These are phyloP conservation scores for Trametes sp. DNA, from an alignment of 1,284 basidiomycete genomes.

Conservation along the genomic window DNA sequence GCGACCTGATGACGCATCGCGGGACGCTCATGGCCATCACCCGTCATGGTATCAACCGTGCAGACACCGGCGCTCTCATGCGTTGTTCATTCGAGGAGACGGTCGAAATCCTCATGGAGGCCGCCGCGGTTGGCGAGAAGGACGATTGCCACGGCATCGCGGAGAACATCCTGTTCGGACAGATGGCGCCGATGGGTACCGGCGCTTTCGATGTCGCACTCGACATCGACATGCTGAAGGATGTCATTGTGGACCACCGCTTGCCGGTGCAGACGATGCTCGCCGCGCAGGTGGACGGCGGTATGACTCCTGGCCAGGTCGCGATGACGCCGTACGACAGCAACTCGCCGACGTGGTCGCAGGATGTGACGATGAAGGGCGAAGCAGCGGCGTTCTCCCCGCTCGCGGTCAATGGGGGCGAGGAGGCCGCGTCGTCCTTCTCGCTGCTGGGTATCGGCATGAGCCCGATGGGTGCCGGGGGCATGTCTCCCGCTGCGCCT, in stretches of 20 bases:
- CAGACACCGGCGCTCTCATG: slow-evolving; percentile 97
- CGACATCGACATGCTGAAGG: slow-evolving; percentile 98
- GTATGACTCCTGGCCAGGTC: slow-evolving; percentile 91
- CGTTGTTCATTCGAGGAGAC: slow-evolving; percentile 99
- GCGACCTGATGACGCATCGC: slow-evolving; percentile 98
- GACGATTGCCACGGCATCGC: slow-evolving; percentile 99
- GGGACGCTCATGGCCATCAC: slow-evolving; percentile 98
- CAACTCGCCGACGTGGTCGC: slow-evolving; percentile 84
- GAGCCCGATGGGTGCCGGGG: slow-evolving; percentile 81
- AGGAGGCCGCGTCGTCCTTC: slow-evolving; percentile 75
- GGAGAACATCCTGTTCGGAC: slow-evolving; percentile 98
- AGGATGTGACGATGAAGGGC: slow-evolving; percentile 74
- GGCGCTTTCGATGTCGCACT: slow-evolving; percentile 96
- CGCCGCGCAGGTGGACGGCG: slow-evolving; percentile 81
- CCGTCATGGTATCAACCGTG: slow-evolving; percentile 98
- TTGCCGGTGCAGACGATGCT: slow-evolving; percentile 90
- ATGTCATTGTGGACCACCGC: slow-evolving; percentile 97
- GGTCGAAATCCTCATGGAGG: slow-evolving; percentile 99
- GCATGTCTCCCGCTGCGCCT: slow-evolving; percentile 81
- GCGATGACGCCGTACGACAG: slow-evolving; percentile 96
- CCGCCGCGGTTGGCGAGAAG: slow-evolving; percentile 96
- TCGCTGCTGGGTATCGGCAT: slow-evolving; percentile 80
- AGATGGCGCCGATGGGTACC: slow-evolving; percentile 98
- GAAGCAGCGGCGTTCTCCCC: slow-evolving; percentile 95
- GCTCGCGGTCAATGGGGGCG: slow-evolving; percentile 87